These are phyloP conservation scores for Trametopsis cervina DNA, from an alignment of 768 basidiomycete genomes.

Conservation along the genomic window DNA sequence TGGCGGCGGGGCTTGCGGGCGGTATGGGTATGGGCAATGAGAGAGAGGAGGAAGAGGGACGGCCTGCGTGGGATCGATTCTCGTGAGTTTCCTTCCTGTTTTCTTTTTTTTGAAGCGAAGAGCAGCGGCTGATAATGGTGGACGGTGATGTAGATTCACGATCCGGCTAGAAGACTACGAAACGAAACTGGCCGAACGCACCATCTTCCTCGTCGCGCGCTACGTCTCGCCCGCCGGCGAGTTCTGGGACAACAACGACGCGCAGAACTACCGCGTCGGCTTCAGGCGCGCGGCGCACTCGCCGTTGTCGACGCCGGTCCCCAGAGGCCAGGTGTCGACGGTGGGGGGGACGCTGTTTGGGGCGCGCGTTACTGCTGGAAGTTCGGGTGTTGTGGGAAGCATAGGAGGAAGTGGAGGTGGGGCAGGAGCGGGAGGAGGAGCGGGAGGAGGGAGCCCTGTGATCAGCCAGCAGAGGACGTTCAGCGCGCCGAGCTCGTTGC, in stretches of 20 bases:
- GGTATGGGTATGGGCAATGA: too few species aligned
- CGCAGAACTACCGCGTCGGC: slow-evolving; percentile 67
- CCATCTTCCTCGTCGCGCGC: slow-evolving; percentile 56
- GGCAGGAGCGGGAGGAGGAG: not conserved
- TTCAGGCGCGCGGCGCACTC: slow-evolving; percentile 37
- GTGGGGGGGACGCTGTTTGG: not conserved
- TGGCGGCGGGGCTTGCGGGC: slow-evolving; percentile 28
- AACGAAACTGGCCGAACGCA: slow-evolving; percentile 38
- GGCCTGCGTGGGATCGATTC: slow-evolving; percentile 27
- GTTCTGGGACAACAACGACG: slow-evolving; percentile 92
- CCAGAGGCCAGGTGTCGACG: slow-evolving; percentile 6
- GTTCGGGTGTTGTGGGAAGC: not conserved
- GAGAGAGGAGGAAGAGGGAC: slow-evolving; percentile 8
- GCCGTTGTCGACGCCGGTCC: slow-evolving; percentile 1
- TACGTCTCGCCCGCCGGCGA: slow-evolving; percentile 46
- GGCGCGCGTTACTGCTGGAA: not conserved
- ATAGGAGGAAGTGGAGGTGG: not conserved
- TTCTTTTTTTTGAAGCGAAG: not conserved
- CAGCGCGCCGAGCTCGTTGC: slow-evolving; percentile 23
- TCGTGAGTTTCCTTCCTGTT: slow-evolving; percentile 16
- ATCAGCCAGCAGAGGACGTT: slow-evolving; percentile 24
- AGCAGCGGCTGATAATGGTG: not conserved
- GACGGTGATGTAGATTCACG: slow-evolving; percentile 31
- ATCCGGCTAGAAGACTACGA: slow-evolving; percentile 71
- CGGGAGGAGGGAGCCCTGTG: slow-evolving; percentile 1